A percentile compares a stretch with the other conserved stretches of the same genome.
These are phyloP conservation scores for Hericium coralloides DNA, from an alignment of 768 basidiomycete species.

Conservation along the genomic window DNA sequence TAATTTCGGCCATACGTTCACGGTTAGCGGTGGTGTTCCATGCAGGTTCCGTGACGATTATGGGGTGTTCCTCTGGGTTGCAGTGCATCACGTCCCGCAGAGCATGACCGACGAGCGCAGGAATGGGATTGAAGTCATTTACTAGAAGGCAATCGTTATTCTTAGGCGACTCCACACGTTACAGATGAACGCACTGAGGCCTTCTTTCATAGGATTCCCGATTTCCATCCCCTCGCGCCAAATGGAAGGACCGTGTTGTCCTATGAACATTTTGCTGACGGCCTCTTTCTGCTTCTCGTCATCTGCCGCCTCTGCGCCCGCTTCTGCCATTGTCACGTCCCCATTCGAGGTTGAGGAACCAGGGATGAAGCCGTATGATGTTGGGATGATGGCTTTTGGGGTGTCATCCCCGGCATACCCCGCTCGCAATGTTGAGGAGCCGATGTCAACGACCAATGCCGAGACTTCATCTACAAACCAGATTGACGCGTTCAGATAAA, in stretches of 20 bases:
- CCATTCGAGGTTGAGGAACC: slow-evolving; percentile 25
- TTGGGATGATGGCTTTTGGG: slow-evolving; percentile 87
- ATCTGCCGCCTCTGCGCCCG: slow-evolving; percentile 26
- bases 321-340: slow-evolving; percentile 51
- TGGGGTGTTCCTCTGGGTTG: slow-evolving; percentile 77
- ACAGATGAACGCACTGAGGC: slow-evolving; percentile 53
- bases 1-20: slow-evolving; percentile 92
- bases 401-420: slow-evolving; percentile 98
- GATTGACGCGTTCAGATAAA: neutral
- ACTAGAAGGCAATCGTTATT: slow-evolving; percentile 32
- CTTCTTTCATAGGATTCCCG: slow-evolving; percentile 73
- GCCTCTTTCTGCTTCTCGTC: slow-evolving; percentile 28
- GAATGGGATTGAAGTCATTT: slow-evolving; percentile 67
- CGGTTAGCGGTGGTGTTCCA: slow-evolving; percentile 95
- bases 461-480: slow-evolving; percentile 82
- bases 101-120: slow-evolving; percentile 65
- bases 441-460: slow-evolving; percentile 92
- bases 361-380: slow-evolving; percentile 72
- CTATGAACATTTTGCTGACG: slow-evolving; percentile 61
- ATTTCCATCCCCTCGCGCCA: slow-evolving; percentile 92
- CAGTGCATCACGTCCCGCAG: slow-evolving; percentile 69
- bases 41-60: slow-evolving; percentile 89
- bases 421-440: slow-evolving; percentile 80
- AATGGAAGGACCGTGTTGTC: slow-evolving; percentile 80
- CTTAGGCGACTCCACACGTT: neutral